Evolutionary conservation across 139 green algal genomes (phyloP).

Genomic region (Ettlia oleoabundans): DNA sequence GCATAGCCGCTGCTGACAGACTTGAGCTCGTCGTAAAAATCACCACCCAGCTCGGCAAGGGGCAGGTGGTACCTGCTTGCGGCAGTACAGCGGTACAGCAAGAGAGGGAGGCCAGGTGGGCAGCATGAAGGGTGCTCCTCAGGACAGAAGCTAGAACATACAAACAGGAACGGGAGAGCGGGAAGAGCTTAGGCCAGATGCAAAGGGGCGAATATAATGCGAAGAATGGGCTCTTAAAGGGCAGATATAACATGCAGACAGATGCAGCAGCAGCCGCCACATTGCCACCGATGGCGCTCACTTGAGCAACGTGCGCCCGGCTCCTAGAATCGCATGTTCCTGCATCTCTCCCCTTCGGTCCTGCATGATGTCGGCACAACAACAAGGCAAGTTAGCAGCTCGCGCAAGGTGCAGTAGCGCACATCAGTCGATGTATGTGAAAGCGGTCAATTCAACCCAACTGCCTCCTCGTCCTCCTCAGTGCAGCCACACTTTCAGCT

Average conservation of each 20-base stretch:
- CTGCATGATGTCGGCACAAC: background rate
- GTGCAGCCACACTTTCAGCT: too few species aligned
- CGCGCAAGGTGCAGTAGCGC: too few species aligned
- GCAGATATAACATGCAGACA: background rate
- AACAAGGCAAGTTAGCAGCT: too few species aligned
- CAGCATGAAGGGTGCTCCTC: background rate
- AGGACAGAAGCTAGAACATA: background rate
- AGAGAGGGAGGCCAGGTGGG: background rate
- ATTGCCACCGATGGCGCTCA: constrained; percentile 21
- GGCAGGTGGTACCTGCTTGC: constrained; percentile 71
- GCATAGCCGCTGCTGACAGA: constrained; percentile 82
- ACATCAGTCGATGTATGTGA: too few species aligned
- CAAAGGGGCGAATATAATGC: too few species aligned
- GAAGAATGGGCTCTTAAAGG: too few species aligned
- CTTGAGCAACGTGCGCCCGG: constrained; percentile 54
- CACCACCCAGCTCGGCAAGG: constrained; percentile 80
- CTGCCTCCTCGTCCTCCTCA: too few species aligned
- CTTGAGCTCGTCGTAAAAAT: constrained; percentile 93
- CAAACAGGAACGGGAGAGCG: too few species aligned
- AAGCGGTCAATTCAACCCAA: too few species aligned
- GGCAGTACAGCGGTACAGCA: background rate
- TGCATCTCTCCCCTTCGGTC: constrained; percentile 70
- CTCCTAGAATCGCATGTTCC: constrained; percentile 71
- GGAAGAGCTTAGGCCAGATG: too few species aligned
- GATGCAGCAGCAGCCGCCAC: background rate